Evolutionary conservation across 805 yeast species (phyloP).

Genomic region (Candida dajiaensis): DNA sequence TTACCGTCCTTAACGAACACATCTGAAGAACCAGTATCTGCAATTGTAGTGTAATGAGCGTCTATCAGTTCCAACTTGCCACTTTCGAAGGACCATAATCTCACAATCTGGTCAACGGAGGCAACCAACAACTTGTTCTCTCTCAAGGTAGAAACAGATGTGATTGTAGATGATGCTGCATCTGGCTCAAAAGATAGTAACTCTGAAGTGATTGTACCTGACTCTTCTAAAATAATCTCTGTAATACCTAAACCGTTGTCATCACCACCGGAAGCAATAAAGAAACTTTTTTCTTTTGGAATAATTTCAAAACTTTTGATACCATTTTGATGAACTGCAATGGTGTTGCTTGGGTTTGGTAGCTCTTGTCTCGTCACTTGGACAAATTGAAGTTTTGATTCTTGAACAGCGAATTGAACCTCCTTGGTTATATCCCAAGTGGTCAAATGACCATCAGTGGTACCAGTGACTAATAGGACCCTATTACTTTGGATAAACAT

Average conservation of each 20-base stretch:
- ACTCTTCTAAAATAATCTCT: conserved; percentile 26
- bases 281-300: conserved; percentile 13
- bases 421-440: conserved; percentile 47
- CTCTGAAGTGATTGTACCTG: conserved; percentile 17
- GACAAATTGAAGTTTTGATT: conserved; percentile 4
- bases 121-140: conserved; percentile 44
- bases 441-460: conserved; percentile 80
- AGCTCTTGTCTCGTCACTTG: conserved; percentile 6
- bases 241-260: conserved; percentile 66
- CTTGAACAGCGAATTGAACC: conserved; percentile 17
- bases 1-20: conserved; percentile 24
- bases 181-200: conserved; percentile 32
- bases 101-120: conserved; percentile 79
- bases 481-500: conserved; percentile 30
- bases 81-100: conserved; percentile 48
- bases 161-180: conserved; percentile 87
- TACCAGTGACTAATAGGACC: conserved; percentile 44
- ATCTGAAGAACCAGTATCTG: conserved; percentile 82
- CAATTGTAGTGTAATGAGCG: conserved; percentile 67
- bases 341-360: conserved; percentile 30
- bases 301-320: conserved; percentile 52
- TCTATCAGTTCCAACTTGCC: conserved; percentile 27
- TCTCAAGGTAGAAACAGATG: conserved; percentile 44
- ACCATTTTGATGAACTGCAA: conserved; percentile 79
- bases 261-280: conserved; percentile 81